Conservation (phyloP, 768 basidiomycete genomes). For the Russula emetica region DNA sequence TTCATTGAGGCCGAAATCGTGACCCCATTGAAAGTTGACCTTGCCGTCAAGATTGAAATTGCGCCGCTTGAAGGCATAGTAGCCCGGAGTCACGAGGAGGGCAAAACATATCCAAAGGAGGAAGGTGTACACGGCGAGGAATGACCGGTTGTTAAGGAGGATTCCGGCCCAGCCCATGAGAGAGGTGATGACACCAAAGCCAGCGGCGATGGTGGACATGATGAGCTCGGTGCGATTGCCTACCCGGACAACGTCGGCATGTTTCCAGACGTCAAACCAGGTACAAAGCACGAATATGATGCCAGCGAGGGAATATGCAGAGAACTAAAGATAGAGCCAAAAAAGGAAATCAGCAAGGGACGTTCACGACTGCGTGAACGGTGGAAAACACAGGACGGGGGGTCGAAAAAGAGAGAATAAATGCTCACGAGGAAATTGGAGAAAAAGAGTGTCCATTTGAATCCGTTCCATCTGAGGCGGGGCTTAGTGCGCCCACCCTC, state of each 20-base stretch:
- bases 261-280: conserved; percentile 70
- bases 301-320: conserved; percentile 54
- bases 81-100: conserved; percentile 69
- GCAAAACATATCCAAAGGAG: conserved; percentile 71
- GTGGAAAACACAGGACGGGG: not conserved
- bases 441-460: conserved; percentile 77
- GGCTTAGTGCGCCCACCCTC: conserved; percentile 40
- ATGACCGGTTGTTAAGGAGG: conserved; percentile 77
- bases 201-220: conserved; percentile 63
- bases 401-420: not conserved
- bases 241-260: conserved; percentile 67
- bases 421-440: conserved; percentile 53
- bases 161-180: conserved; percentile 76
- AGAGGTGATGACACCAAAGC: conserved; percentile 57
- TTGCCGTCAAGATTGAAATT: conserved; percentile 81
- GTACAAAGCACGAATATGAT: conserved; percentile 66
- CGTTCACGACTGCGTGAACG: not conserved
- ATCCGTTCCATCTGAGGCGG: conserved; percentile 68
- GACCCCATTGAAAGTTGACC: conserved; percentile 73
- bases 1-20: conserved; percentile 52
- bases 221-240: conserved; percentile 66
- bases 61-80: conserved; percentile 68
- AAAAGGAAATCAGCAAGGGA: conserved; percentile 5
- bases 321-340: conserved; percentile 39
- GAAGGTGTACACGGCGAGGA: conserved; percentile 70